Percentiles rank a stretch among this genome's conserved stretches.
phyloP scores from a whole-genome alignment of 1,284 basidiomycete genomes.

The Pholiota adiposa region DNA sequence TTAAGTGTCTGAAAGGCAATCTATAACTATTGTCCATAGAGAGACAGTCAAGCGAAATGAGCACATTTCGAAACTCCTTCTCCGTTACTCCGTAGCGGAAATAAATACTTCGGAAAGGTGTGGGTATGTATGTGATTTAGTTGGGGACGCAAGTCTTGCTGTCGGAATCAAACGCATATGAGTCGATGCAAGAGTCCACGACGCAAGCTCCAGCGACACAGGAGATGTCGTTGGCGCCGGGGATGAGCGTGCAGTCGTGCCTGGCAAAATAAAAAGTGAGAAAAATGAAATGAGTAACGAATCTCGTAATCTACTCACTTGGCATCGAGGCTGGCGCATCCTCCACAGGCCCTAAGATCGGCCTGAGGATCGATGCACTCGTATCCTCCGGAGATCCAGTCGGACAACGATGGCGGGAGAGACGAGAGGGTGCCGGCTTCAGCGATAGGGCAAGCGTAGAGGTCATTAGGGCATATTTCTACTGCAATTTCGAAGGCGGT shows the following conservation, averaged over 20 bases:
- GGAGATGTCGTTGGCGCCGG: slow-evolving; percentile 10
- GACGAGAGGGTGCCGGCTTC: slow-evolving; percentile 10
- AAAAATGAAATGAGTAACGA: not conserved
- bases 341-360: slow-evolving; percentile 17
- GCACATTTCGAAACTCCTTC: not conserved
- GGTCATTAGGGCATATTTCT: slow-evolving; percentile 10
- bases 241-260: slow-evolving; percentile 16
- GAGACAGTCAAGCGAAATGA: not conserved
- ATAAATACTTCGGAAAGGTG: not conserved
- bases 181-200: slow-evolving; percentile 12
- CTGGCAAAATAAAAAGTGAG: slow-evolving; percentile 1
- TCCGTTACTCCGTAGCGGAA: too few species aligned
- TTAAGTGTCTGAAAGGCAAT: not conserved
- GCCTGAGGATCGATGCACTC: slow-evolving; percentile 15
- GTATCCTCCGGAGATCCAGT: slow-evolving; percentile 13
- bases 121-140: slow-evolving; percentile 1
- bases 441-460: slow-evolving; percentile 15
- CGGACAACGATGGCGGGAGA: slow-evolving; percentile 7
- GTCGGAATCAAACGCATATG: slow-evolving; percentile 6
- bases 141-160: slow-evolving; percentile 9
- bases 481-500: slow-evolving; percentile 11
- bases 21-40: not conserved
- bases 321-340: slow-evolving; percentile 15
- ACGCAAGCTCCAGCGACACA: slow-evolving; percentile 15
- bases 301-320: slow-evolving; percentile 11